Base-by-base conservation (phyloP, 179 eudicot genomes). In the Silene noctiflora region DNA sequence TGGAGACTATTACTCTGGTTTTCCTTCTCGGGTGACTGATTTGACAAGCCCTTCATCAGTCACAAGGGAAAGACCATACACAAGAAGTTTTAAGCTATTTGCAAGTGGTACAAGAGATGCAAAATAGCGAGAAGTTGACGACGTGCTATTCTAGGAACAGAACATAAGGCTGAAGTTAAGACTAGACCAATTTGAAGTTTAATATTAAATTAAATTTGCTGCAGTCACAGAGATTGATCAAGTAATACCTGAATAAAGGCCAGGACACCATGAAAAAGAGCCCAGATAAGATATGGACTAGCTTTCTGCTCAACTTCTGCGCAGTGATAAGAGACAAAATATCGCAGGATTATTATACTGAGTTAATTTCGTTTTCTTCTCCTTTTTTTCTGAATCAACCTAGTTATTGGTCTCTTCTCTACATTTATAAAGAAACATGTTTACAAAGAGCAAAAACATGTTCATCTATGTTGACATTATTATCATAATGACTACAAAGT, bases 11-110 rank as follows among this genome's bases (percentile, higher is more conserved):
- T 92, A 94, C 98, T 87, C 88, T 53, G 94, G 93, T 39, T 91
- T 94, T 81, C 98, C 97, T 74, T 89, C 96, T 71, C 98, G 90
- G 35, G 91, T 94, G 72, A 94, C 90, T 14, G 98, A 90, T 77
- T 89, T 90, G 46, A 91, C 62, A 9, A 94, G 92, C 74, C 86
- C 87, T 81, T 89, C 87, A 81, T 89, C 88, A 10, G 79, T 80
- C 69, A 86, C 87, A 29, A 88, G 84, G 53, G 98, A 92, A 63
- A 94, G 88, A 66, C 98, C 98, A 46, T 92, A 35, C 33, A 89
- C 77, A 73, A 89, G 48, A 75, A 94, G 97, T 83, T 91, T 83
- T 33, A 88, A 42, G 84, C 89, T 82, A 71, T 94, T 94, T 68
- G 89, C 72, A 48, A 86, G 83, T 14, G 98, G 98, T 71, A 90